Evolutionary conservation across 2,329 filamentous ascomycete genomes (phyloP).

Genomic region (Dactylonectria estremocensis): DNA sequence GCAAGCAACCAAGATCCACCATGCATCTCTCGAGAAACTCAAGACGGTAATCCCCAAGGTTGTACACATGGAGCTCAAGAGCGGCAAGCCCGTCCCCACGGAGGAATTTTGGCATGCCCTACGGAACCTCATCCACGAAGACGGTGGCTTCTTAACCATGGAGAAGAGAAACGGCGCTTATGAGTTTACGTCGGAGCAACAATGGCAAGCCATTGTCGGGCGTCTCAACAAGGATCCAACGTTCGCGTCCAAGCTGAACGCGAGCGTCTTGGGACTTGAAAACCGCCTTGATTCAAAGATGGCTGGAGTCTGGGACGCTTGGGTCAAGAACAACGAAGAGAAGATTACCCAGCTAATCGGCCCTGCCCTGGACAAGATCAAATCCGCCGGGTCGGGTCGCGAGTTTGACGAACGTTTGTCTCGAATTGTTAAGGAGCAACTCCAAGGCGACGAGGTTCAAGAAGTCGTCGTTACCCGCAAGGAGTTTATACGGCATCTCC

Average conservation of each 20-base stretch:
- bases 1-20: constrained; percentile 53
- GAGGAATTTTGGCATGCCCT: constrained; percentile 78
- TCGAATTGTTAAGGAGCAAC: constrained; percentile 56
- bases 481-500: constrained; percentile 64
- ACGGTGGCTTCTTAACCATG: constrained; percentile 63
- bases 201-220: constrained; percentile 63
- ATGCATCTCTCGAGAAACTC: constrained; percentile 60
- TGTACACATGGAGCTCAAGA: constrained; percentile 67
- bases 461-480: constrained; percentile 61
- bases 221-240: constrained; percentile 57
- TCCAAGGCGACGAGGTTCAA: constrained; percentile 49
- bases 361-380: constrained; percentile 53
- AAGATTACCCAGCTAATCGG: constrained; percentile 53
- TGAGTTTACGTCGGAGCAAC: constrained; percentile 59
- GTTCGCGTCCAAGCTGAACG: constrained; percentile 49
- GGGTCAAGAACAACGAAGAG: constrained; percentile 66
- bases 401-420: constrained; percentile 55
- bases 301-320: constrained; percentile 65
- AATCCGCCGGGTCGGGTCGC: constrained; percentile 51
- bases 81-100: constrained; percentile 69
- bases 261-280: constrained; percentile 46
- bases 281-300: constrained; percentile 50
- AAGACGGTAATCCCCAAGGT: constrained; percentile 68
- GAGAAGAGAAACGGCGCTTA: constrained; percentile 58
- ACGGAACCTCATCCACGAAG: constrained; percentile 66